Evolutionary conservation across 2,329 filamentous ascomycete genomes (phyloP).

Genomic region (Aspergillus unguis): DNA sequence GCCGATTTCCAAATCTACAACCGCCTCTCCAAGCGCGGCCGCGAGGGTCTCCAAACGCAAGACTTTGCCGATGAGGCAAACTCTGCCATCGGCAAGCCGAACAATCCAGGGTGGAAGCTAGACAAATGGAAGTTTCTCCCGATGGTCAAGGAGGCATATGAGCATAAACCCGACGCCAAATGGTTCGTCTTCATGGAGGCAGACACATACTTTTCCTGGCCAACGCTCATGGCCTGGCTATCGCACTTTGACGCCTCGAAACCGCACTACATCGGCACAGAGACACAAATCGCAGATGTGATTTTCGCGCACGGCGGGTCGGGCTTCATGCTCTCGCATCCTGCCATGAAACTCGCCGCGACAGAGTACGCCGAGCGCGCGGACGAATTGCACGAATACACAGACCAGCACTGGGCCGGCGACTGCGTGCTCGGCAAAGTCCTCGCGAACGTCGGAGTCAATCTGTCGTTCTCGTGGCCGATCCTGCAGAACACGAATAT

Average conservation of each 20-base stretch:
- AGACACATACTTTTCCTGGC: conserved; percentile 57
- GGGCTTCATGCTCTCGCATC: conserved; percentile 52
- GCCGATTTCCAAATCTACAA: conserved; percentile 54
- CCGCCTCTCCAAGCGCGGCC: conserved; percentile 43
- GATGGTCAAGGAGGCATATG: conserved; percentile 51
- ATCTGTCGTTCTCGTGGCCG: conserved; percentile 48
- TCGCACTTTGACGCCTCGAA: conserved; percentile 47
- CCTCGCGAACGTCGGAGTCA: conserved; percentile 46
- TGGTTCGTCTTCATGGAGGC: conserved; percentile 61
- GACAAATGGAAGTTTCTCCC: conserved; percentile 60
- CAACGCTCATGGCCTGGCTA: conserved; percentile 54
- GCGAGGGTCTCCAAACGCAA: conserved; percentile 39
- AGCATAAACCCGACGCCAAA: conserved; percentile 46
- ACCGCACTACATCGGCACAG: conserved; percentile 53
- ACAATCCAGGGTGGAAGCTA: conserved; percentile 50
- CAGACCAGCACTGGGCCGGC: conserved; percentile 48
- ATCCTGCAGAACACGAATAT: conserved; percentile 44
- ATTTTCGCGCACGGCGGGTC: conserved; percentile 54
- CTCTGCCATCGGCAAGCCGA: conserved; percentile 40
- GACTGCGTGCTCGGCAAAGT: conserved; percentile 51
- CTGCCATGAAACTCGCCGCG: conserved; percentile 46
- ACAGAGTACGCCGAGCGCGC: conserved; percentile 43
- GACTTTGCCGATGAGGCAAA: conserved; percentile 40
- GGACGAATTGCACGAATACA: conserved; percentile 45
- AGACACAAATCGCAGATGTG: conserved; percentile 50